A percentile compares a stretch with the other conserved stretches of the same genome.
phyloP scores from a whole-genome alignment of 2,329 filamentous ascomycete species.

The Phaeosphaeria sp. region DNA sequence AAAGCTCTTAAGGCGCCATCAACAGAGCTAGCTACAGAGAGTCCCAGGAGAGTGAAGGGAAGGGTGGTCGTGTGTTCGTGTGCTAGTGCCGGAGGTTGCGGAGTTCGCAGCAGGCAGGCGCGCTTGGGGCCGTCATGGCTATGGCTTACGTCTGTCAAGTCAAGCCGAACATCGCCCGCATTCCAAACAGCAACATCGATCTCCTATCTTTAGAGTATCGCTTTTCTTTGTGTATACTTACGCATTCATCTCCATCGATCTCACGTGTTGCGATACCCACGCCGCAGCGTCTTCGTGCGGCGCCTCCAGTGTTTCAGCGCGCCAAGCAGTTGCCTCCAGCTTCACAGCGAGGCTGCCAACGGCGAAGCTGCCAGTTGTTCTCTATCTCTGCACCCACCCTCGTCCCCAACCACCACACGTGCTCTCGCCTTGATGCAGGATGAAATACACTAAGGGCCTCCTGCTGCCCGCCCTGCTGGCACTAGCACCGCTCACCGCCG shows the following conservation, averaged over 20 bases:
- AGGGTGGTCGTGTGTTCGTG: neutral
- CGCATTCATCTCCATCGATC: neutral
- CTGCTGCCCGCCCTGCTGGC: slow-evolving; percentile 61
- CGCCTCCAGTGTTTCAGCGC: slow-evolving; percentile 38
- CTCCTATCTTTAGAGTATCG: neutral
- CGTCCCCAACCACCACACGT: slow-evolving; percentile 21
- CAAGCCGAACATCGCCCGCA: neutral
- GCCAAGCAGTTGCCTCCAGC: slow-evolving; percentile 42
- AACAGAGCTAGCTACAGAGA: no score
- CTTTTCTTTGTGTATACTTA: neutral
- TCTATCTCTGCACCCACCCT: slow-evolving; percentile 23
- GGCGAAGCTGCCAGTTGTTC: slow-evolving; percentile 45
- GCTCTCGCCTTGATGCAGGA: slow-evolving; percentile 44
- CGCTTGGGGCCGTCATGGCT: neutral
- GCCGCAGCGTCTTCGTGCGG: slow-evolving; percentile 24
- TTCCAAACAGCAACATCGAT: neutral
- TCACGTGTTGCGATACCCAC: slow-evolving; percentile 3
- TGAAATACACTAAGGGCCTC: slow-evolving; percentile 48
- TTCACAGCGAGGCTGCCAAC: slow-evolving; percentile 37
- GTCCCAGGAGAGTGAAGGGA: neutral
- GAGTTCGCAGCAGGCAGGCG: slow-evolving; percentile 1
- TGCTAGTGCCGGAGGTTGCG: slow-evolving; percentile 1
- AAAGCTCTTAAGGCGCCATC: no score
- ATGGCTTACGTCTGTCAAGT: neutral
- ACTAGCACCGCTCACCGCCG: slow-evolving; percentile 36